Conservation (phyloP, 2,329 filamentous ascomycete species). For the Colletotrichum theobromicola region DNA sequence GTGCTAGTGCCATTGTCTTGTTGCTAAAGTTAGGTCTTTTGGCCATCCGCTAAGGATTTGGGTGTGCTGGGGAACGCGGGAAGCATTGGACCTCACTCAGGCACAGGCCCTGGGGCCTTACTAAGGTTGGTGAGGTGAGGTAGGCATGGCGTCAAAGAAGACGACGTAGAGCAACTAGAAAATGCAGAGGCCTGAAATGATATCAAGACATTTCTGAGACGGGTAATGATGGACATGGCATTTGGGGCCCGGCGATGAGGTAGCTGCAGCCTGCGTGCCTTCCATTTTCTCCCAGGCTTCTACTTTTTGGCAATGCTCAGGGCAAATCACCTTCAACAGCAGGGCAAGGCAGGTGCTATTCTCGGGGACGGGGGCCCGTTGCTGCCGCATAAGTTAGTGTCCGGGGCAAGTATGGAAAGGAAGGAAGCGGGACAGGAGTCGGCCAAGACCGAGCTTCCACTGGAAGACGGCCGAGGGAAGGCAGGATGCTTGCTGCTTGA, state of each 20-base stretch:
- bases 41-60: neutral
- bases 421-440: neutral
- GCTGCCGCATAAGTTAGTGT: neutral
- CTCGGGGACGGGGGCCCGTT: neutral
- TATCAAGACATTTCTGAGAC: neutral
- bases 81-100: neutral
- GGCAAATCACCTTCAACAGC: neutral
- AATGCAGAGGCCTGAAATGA: neutral
- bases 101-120: neutral
- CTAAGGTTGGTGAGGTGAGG: neutral
- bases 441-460: neutral
- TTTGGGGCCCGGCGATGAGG: neutral
- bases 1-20: slow-evolving; percentile 3
- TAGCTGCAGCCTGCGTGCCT: neutral
- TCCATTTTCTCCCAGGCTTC: neutral
- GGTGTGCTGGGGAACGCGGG: neutral
- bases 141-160: neutral
- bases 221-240: neutral
- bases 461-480: neutral
- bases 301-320: neutral
- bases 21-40: slow-evolving; percentile 20
- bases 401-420: neutral
- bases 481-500: neutral
- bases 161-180: neutral
- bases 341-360: neutral